Base-by-base conservation (phyloP, 345 rosid genomes). In the Lenwebbia sp. region DNA sequence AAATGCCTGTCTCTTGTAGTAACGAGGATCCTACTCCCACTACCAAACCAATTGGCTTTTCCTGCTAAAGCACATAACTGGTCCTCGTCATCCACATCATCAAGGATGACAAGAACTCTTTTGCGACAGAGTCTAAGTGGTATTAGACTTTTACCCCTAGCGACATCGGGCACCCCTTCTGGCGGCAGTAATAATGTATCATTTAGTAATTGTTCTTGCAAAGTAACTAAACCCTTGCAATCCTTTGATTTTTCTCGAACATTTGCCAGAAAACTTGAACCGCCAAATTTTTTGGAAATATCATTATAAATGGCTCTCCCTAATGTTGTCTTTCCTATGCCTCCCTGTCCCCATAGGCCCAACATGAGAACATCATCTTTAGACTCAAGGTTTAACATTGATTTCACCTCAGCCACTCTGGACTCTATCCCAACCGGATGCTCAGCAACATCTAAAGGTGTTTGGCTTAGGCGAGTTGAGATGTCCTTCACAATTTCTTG, bases 31-130 rank as follows among this genome's bases (percentile, higher is more conserved):
- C 76, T 65, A 28, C 76, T 65, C 6, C 76, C 76, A 3, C 8
- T 30, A 0, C 0, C 10, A 65, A 65, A 0, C 76, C 76, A 65
- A 22, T 30, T 15, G 1, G 41, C 12, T 65, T 65, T 40, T 30
- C 76, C 76, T 0, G 15, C 23, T 30, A 30, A 65, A 3, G 76
- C 76, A 65, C 0, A 2, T 65, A 65, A 4, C 0, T 65, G 76
- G 41, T 0, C 0, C 76, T 3, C 17, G 0, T 30, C 23, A 30
- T 65, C 19, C 23, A 65, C 76, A 8, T 65, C 76, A 65, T 65
- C 76, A 30, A 65, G 76, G 76, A 65, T 17, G 5, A 65, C 12
- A 33, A 65, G 3, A 30, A 65, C 41, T 30, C 17, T 62, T 30
- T 65, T 30, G 41, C 3, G 11, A 30, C 23, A 3, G 17, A 65